Evolutionary conservation across 208 protist species (phyloP).

Genomic region (Leishmania lainsoni): DNA sequence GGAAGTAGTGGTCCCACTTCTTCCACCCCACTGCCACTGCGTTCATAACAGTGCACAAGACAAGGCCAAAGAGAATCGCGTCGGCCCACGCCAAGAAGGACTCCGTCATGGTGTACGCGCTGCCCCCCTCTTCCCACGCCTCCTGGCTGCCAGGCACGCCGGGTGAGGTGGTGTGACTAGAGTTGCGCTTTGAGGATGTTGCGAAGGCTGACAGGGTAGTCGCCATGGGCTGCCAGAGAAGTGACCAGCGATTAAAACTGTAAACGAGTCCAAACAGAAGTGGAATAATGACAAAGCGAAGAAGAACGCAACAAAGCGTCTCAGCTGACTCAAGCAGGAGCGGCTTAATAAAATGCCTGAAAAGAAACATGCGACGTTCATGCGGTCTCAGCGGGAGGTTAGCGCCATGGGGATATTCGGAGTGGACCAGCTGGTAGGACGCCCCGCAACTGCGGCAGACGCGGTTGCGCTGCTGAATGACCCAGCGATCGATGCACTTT

Average conservation of each 20-base stretch:
- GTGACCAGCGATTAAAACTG: constrained; percentile 12
- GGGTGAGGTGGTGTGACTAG: neutral
- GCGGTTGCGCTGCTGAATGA: constrained; percentile 49
- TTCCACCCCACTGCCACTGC: constrained; percentile 8
- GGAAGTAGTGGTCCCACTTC: constrained; percentile 34
- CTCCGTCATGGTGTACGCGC: constrained; percentile 3
- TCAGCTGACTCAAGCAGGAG: constrained; percentile 19
- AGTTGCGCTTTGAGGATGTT: neutral
- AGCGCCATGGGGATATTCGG: constrained; percentile 19
- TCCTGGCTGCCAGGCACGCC: neutral
- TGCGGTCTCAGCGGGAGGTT: constrained; percentile 17
- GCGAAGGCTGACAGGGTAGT: neutral
- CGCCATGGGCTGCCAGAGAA: constrained; percentile 17
- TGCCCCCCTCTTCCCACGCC: neutral
- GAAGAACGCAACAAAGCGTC: constrained; percentile 6
- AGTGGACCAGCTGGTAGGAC: constrained; percentile 48
- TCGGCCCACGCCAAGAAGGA: constrained; percentile 21
- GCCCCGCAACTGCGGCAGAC: constrained; percentile 60
- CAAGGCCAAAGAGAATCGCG: constrained; percentile 21
- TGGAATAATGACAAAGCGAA: constrained; percentile 37
- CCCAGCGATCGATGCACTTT: constrained; percentile 74
- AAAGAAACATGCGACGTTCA: constrained; percentile 18
- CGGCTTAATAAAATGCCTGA: constrained; percentile 17
- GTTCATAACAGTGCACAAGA: constrained; percentile 25
- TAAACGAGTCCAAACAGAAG: constrained; percentile 32